Base-by-base conservation (phyloP, 1,139 yeast species). In the Blastobotrys ciferrii region DNA sequence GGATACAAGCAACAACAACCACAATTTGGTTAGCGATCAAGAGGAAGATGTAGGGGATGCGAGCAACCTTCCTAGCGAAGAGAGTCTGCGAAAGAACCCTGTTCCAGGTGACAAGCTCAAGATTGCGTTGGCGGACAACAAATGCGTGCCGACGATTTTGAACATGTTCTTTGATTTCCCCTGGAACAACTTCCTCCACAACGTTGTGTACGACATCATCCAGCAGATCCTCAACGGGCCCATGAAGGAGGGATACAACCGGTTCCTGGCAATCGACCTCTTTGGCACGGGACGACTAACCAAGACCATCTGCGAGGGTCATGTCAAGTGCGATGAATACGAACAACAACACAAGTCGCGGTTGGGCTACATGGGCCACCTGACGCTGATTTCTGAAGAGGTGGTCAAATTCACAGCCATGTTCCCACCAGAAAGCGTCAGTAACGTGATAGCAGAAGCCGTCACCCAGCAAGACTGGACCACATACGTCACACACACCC, bases 141-240 rank as follows among this genome's bases (percentile, higher is more conserved):
- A 82, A 56, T 85, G 92, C 50, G 77, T 92, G 45, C 77, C 87
- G 42, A 82, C 84, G 45, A 87, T 92, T 48, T 70, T 91, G 50
- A 71, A 81, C 32, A 84, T 92, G 85, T 91, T 92, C 65, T 86
- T 91, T 76, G 77, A 78, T 59, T 92, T 89, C 68, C 98, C 98
- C 3, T 92, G 99, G 98, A 92, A 92, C 68, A 92, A 92, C 66
- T 92, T 92, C 64, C 75, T 95, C 69, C 99, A 92, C 69, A 92
- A 92, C 63, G 98, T 94, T 50, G 97, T 92, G 6, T 92, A 92
- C 71, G 99, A 92, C 68, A 87, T 92, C 58, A 95, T 92, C 36
- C 99, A 94, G 69, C 99, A 92, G 68, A 85, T 92, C 12, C 77
- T 92, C 64, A 91, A 89, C 67, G 98, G 98, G 0, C 87, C 96